phyloP scores from a whole-genome alignment of 345 rosid species.

The Acer campestre region DNA sequence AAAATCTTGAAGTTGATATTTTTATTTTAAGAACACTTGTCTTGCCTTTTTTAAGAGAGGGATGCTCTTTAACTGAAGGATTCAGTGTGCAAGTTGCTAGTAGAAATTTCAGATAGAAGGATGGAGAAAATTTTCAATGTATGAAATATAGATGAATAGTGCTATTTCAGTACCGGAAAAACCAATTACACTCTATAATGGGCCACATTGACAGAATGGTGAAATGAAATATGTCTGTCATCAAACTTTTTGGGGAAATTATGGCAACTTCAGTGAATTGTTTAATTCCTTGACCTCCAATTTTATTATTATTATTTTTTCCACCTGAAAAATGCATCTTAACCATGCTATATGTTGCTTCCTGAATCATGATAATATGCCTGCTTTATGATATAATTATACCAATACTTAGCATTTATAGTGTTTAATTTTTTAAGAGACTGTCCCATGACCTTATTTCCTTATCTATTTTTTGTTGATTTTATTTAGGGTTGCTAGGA shows the following conservation, averaged over 20 bases:
- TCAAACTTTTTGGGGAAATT: slow-evolving; percentile 6
- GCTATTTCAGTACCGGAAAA: neutral
- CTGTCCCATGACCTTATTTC: neutral
- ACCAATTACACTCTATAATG: neutral
- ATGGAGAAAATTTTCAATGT: neutral
- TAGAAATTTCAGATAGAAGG: neutral
- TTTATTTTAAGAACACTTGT: neutral
- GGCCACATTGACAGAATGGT: neutral
- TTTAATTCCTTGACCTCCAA: neutral
- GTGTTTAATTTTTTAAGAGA: slow-evolving; percentile 2
- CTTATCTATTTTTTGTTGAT: slow-evolving; percentile 18
- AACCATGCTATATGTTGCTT: slow-evolving; percentile 2
- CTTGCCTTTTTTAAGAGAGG: neutral
- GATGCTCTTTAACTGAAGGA: neutral
- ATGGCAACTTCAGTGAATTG: neutral
- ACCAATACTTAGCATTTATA: neutral
- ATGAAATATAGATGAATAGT: neutral
- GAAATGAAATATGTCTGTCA: neutral
- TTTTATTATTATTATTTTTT: slow-evolving; percentile 3
- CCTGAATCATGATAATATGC: neutral
- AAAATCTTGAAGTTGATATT: neutral
- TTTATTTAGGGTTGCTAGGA: slow-evolving; percentile 80
- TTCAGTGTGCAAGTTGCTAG: neutral
- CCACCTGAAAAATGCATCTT: neutral
- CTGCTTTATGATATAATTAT: neutral